phyloP scores from a whole-genome alignment of 2,329 filamentous ascomycete genomes.

The Cladophialophora chaetospira region DNA sequence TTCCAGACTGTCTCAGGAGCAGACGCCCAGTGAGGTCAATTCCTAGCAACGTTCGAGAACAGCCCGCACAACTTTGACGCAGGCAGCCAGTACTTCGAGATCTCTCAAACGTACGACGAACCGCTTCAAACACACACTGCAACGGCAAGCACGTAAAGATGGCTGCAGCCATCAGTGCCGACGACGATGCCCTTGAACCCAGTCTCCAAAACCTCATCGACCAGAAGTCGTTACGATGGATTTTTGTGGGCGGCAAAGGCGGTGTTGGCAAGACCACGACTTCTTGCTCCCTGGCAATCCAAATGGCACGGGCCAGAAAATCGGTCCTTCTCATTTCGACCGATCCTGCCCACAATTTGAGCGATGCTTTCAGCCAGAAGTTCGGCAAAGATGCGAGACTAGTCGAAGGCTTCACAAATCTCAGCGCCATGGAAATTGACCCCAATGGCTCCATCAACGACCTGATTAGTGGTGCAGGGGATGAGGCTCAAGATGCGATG shows the following conservation, averaged over 20 bases:
- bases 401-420: constrained; percentile 86
- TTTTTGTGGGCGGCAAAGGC: constrained; percentile 98
- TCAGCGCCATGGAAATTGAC: constrained; percentile 99
- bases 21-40: no score
- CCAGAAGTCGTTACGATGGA: constrained; percentile 94
- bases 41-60: no score
- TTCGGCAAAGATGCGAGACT: constrained; percentile 97
- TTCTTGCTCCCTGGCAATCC: constrained; percentile 95
- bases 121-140: no score
- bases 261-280: constrained; percentile 99
- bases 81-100: no score
- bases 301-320: constrained; percentile 91
- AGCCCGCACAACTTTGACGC: no score
- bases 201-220: constrained; percentile 92
- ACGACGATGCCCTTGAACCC: constrained; percentile 80
- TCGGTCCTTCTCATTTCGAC: constrained; percentile 97
- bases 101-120: no score
- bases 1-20: no score
- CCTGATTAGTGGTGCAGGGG: constrained; percentile 76
- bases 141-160: constrained; percentile 26
- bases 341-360: constrained; percentile 96
- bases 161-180: constrained; percentile 50
- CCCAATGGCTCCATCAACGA: constrained; percentile 98
- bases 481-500: constrained; percentile 69
- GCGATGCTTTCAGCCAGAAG: constrained; percentile 97